These are phyloP conservation scores for Dittrichia graveolens DNA, from an alignment of 129 eudicot genomes.

Conservation along the genomic window DNA sequence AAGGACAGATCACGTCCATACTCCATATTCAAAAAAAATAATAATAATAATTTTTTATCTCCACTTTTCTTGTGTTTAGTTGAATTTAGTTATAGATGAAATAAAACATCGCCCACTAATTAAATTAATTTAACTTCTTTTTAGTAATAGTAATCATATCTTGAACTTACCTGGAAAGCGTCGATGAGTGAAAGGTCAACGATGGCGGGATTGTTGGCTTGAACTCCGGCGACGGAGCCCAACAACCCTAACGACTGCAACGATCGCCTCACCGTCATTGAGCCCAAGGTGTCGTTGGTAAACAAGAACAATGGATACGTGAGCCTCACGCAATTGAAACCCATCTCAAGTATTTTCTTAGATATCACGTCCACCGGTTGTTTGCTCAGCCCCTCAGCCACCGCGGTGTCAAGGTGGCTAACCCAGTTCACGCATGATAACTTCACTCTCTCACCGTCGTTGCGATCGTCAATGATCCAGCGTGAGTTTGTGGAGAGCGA, in stretches of 20 bases:
- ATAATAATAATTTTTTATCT: too few species aligned
- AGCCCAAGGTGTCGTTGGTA: conserved; percentile 57
- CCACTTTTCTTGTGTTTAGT: too few species aligned
- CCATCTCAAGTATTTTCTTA: conserved; percentile 46
- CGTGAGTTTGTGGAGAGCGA: conserved; percentile 67
- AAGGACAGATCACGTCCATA: too few species aligned
- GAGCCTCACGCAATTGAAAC: conserved; percentile 83
- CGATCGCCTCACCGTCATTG: conserved; percentile 66
- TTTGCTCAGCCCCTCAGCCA: conserved; percentile 85
- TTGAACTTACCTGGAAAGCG: conserved; percentile 63
- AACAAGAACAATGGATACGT: conserved; percentile 82
- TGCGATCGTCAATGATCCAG: conserved; percentile 64
- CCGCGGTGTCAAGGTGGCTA: conserved; percentile 60
- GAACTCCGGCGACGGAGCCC: conserved; percentile 63
- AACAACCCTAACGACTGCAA: conserved; percentile 50
- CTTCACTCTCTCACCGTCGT: conserved; percentile 64
- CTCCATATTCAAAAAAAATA: too few species aligned
- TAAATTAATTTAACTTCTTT: too few species aligned
- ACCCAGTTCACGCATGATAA: conserved; percentile 87
- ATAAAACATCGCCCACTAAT: too few species aligned
- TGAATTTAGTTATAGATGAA: too few species aligned
- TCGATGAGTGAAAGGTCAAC: conserved; percentile 69
- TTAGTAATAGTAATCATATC: too few species aligned
- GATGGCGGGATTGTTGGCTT: conserved; percentile 70
- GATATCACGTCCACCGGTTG: conserved; percentile 73